phyloP scores from a whole-genome alignment of 768 basidiomycete species.

The Kondoa malvinella region DNA sequence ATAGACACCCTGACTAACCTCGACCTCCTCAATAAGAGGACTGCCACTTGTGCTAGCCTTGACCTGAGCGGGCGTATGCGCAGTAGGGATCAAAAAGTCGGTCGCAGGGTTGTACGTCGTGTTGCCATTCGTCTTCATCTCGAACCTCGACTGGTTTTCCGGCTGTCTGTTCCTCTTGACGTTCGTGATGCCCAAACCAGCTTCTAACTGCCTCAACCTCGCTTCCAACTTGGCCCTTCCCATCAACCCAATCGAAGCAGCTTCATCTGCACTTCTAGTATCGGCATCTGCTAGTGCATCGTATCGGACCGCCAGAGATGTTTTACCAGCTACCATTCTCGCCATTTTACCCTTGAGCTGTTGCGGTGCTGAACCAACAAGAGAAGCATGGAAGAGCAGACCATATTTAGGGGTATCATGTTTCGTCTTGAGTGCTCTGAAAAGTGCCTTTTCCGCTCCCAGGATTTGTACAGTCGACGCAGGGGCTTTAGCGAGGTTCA shows the following conservation, averaged over 20 bases:
- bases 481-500: constrained; percentile 38
- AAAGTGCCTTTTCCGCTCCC: constrained; percentile 39
- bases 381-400: constrained; percentile 94
- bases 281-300: constrained; percentile 88
- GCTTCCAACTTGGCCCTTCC: constrained; percentile 92
- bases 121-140: constrained; percentile 49
- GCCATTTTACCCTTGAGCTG: constrained; percentile 99
- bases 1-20: neutral
- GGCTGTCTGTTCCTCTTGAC: constrained; percentile 49
- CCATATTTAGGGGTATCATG: constrained; percentile 65
- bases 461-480: constrained; percentile 39
- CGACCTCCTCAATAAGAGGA: constrained; percentile 11
- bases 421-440: constrained; percentile 39
- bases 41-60: constrained; percentile 34
- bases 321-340: constrained; percentile 98
- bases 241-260: constrained; percentile 76
- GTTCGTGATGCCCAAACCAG: constrained; percentile 54
- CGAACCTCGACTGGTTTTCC: constrained; percentile 60
- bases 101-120: constrained; percentile 71
- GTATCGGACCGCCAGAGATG: constrained; percentile 89
- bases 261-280: constrained; percentile 57
- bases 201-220: constrained; percentile 71
- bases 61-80: constrained; percentile 35
- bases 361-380: constrained; percentile 91
- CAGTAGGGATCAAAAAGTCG: constrained; percentile 63